Conservation (phyloP, 805 yeast genomes). For the Komagataella phaffii region DNA sequence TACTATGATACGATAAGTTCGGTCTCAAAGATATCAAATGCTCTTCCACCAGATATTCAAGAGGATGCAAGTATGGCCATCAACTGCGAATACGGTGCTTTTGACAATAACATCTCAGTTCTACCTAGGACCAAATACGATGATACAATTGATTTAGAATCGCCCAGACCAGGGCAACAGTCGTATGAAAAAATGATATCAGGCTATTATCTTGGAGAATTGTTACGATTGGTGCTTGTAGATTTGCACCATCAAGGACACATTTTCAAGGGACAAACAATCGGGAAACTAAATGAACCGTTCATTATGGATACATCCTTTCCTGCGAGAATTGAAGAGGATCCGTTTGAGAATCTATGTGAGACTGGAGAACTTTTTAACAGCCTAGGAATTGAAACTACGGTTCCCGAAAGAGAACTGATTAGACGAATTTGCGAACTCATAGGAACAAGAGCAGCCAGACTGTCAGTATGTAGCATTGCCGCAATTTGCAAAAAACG, state of each 20-base stretch:
- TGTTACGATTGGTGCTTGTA: constrained; percentile 64
- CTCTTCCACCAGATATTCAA: constrained; percentile 47
- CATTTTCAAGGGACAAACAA: constrained; percentile 60
- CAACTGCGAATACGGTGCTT: constrained; percentile 97
- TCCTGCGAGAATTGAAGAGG: constrained; percentile 80
- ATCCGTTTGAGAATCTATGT: constrained; percentile 70
- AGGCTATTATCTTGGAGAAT: constrained; percentile 92
- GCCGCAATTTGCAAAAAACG: constrained; percentile 90
- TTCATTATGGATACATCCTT: constrained; percentile 82
- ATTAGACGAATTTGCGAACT: constrained; percentile 75
- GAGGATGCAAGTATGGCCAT: constrained; percentile 76
- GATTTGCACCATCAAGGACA: constrained; percentile 56
- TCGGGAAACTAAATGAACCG: constrained; percentile 42
- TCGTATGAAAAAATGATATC: constrained; percentile 94
- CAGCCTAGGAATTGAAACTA: constrained; percentile 49
- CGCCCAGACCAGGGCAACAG: constrained; percentile 96
- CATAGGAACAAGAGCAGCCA: constrained; percentile 85
- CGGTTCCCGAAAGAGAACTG: constrained; percentile 66
- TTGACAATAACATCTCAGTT: constrained; percentile 75
- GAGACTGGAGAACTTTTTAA: constrained; percentile 60
- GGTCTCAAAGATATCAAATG: constrained; percentile 74
- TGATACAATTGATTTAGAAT: constrained; percentile 60
- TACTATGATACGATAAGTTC: constrained; percentile 66
- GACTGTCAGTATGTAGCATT: constrained; percentile 87
- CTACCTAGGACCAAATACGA: constrained; percentile 91